These are phyloP conservation scores for Lentinula detonsa DNA, from an alignment of 768 basidiomycete genomes.

Conservation along the genomic window DNA sequence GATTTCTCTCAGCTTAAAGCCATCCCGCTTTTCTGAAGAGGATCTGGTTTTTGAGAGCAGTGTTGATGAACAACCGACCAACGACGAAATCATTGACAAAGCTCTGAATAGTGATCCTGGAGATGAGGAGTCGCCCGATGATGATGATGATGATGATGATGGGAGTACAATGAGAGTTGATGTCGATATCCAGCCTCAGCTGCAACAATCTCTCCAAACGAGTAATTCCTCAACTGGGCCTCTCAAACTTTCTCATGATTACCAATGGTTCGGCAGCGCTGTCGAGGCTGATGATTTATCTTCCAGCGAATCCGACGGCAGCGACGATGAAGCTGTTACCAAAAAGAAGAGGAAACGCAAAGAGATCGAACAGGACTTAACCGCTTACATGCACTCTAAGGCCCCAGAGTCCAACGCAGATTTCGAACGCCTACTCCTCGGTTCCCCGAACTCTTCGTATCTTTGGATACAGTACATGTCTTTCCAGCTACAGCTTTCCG, in stretches of 20 bases:
- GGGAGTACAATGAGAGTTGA: slow-evolving; percentile 36
- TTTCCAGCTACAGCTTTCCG: slow-evolving; percentile 94
- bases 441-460: slow-evolving; percentile 95
- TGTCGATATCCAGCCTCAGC: slow-evolving; percentile 25
- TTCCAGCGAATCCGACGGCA: slow-evolving; percentile 35
- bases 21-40: slow-evolving; percentile 74
- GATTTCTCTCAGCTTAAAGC: slow-evolving; percentile 83
- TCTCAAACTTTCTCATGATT: slow-evolving; percentile 55
- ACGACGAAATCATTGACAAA: slow-evolving; percentile 13
- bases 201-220: slow-evolving; percentile 14
- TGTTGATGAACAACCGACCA: slow-evolving; percentile 15
- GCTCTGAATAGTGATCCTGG: background rate
- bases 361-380: slow-evolving; percentile 72
- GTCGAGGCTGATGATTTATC: slow-evolving; percentile 28
- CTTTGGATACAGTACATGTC: slow-evolving; percentile 99
- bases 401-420: slow-evolving; percentile 88
- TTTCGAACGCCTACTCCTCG: slow-evolving; percentile 89
- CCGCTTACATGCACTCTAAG: slow-evolving; percentile 82
- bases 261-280: slow-evolving; percentile 58
- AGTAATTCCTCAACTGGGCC: slow-evolving; percentile 11
- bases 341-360: slow-evolving; percentile 62
- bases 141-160: slow-evolving; percentile 17
- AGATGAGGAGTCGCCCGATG: slow-evolving; percentile 15
- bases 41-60: slow-evolving; percentile 42
- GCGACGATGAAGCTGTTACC: slow-evolving; percentile 35